Percentiles rank a stretch among this genome's conserved stretches.
These are phyloP conservation scores for Tuber aestivum DNA, from an alignment of 495 filamentous ascomycete genomes.

Conservation along the genomic window DNA sequence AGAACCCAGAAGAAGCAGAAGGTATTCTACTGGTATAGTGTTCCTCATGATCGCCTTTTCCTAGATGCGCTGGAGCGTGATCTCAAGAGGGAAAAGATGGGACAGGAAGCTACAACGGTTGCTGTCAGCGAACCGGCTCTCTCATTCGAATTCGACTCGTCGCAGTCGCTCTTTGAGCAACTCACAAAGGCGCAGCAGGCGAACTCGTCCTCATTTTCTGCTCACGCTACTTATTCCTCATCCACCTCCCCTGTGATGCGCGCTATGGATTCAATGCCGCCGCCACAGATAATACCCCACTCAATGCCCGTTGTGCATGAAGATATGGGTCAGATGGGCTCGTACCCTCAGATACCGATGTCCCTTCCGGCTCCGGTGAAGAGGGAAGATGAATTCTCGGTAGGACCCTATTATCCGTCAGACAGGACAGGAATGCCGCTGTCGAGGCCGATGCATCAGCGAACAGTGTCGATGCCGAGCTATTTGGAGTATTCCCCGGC, in stretches of 20 bases:
- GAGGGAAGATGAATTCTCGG: slow-evolving; percentile 35
- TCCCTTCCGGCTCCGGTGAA: slow-evolving; percentile 42
- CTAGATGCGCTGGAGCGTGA: slow-evolving; percentile 95
- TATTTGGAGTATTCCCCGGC: slow-evolving; percentile 98
- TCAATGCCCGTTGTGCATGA: slow-evolving; percentile 73
- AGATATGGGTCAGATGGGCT: slow-evolving; percentile 68
- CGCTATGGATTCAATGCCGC: slow-evolving; percentile 70
- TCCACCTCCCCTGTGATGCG: slow-evolving; percentile 69
- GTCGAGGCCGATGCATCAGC: slow-evolving; percentile 59
- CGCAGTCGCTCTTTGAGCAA: slow-evolving; percentile 97
- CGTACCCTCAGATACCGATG: slow-evolving; percentile 63
- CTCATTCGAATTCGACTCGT: slow-evolving; percentile 98
- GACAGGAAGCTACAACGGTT: slow-evolving; percentile 92
- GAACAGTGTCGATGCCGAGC: slow-evolving; percentile 93
- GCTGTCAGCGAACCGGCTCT: slow-evolving; percentile 93
- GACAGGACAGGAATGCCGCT: slow-evolving; percentile 41
- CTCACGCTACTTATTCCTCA: slow-evolving; percentile 68
- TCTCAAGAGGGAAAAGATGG: slow-evolving; percentile 98
- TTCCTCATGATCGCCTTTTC: slow-evolving; percentile 94
- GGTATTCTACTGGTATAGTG: slow-evolving; percentile 99
- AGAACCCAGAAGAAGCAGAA: slow-evolving; percentile 99
- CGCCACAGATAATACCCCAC: slow-evolving; percentile 66
- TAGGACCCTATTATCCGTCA: slow-evolving; percentile 36
- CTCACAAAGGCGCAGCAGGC: slow-evolving; percentile 99
- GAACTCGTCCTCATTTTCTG: slow-evolving; percentile 91